phyloP scores from a whole-genome alignment of 1,284 basidiomycete species.

The Cryptococcus depauperatus region DNA sequence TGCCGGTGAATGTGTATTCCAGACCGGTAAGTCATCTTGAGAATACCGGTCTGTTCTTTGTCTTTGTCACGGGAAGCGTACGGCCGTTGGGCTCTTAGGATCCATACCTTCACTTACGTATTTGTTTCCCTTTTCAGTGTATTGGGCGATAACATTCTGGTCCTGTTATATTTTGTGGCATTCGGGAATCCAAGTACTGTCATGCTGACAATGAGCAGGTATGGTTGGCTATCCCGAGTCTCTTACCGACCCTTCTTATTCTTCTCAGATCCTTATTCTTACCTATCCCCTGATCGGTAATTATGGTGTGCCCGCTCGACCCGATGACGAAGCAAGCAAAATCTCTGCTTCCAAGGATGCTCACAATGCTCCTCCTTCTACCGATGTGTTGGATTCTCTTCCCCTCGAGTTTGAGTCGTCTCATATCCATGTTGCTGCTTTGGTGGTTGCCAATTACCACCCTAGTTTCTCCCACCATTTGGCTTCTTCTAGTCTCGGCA shows the following conservation, averaged over 20 bases:
- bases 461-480: conserved; percentile 94
- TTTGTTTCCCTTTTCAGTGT: too few relatives aligned
- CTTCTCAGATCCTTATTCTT: conserved; percentile 94
- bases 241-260: conserved; percentile 96
- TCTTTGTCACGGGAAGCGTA: too few relatives aligned
- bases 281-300: conserved; percentile 97
- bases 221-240: conserved; percentile 99
- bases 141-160: too few relatives aligned
- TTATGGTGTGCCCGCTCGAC: conserved; percentile 90
- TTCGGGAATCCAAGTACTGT: too few relatives aligned
- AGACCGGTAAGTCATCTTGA: conserved; percentile 89
- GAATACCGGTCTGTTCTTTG: too few relatives aligned
- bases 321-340: conserved; percentile 43
- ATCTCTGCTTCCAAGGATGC: conserved; percentile 38
- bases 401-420: conserved; percentile 86
- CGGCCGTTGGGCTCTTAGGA: too few relatives aligned
- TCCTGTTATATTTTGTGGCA: too few relatives aligned
- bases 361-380: conserved; percentile 39
- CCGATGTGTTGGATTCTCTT: conserved; percentile 52
- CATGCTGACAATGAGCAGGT: conserved; percentile 53
- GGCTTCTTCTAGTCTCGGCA: conserved; percentile 74
- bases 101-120: too few relatives aligned
- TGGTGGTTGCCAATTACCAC: conserved; percentile 90
- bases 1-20: conserved; percentile 98
- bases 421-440: conserved; percentile 83